Conservation (phyloP, 495 filamentous ascomycete genomes). For the Tricharina praecox region DNA sequence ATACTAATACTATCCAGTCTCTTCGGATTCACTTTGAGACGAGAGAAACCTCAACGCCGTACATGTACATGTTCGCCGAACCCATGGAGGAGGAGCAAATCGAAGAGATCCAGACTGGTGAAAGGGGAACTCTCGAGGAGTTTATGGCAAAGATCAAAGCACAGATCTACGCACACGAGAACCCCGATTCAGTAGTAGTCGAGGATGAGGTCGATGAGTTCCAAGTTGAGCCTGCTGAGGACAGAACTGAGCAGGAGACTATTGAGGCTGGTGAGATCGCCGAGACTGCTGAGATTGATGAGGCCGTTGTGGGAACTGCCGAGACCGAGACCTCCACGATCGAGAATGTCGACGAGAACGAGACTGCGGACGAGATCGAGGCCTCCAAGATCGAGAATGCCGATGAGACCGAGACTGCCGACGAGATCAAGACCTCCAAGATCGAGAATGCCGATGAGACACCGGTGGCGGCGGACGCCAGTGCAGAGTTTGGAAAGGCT, state of each 20-base stretch:
- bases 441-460: slow-evolving; percentile 17
- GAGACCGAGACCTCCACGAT: slow-evolving; percentile 7
- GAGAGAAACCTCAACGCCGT: slow-evolving; percentile 38
- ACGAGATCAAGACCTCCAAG: not conserved
- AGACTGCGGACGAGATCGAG: slow-evolving; percentile 14
- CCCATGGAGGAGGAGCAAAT: slow-evolving; percentile 60
- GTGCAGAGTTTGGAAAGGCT: slow-evolving; percentile 15
- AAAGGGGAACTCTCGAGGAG: slow-evolving; percentile 19
- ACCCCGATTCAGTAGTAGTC: slow-evolving; percentile 4
- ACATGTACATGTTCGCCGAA: slow-evolving; percentile 81
- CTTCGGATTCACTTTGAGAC: slow-evolving; percentile 81
- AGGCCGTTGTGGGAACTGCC: not conserved
- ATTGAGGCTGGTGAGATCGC: not conserved
- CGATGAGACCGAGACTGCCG: slow-evolving; percentile 20
- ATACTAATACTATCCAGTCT: no score
- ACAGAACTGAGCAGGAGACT: slow-evolving; percentile 1
- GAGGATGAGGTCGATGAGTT: slow-evolving; percentile 6
- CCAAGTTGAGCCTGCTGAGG: slow-evolving; percentile 6
- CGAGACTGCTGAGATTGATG: no score
- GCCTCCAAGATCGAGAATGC: slow-evolving; percentile 9
- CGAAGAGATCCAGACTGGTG: slow-evolving; percentile 51
- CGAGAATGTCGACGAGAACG: slow-evolving; percentile 13
- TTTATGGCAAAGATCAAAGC: slow-evolving; percentile 17
- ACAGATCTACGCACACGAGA: slow-evolving; percentile 5
- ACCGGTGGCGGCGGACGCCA: slow-evolving; percentile 7